Evolutionary conservation across 148 eudicot genomes (phyloP), one percentile per base, ranked within the genome.

Genomic region (Fagopyrum homotropicum): DNA sequence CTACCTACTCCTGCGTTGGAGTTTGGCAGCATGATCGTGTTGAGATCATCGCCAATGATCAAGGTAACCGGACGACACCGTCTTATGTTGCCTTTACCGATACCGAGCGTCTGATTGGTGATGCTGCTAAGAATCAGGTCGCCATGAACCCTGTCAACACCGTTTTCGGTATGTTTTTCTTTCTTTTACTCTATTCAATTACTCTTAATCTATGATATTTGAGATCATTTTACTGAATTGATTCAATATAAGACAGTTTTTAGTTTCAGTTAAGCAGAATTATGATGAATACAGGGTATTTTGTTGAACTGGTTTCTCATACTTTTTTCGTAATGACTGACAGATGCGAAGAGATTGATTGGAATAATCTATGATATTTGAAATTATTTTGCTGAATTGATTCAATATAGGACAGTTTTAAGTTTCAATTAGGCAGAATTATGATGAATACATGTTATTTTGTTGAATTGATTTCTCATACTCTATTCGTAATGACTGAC

Each of bases 61-160:
- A 73, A 51, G 75, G 75, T 29, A 73, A 73, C 75, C 26, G 75
- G 54, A 73, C 75, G 26, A 73, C 75, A 35, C 75, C 75, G 6
- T 73, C 75, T 4, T 73, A 73, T 35, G 75, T 73, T 17, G 75
- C 59, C 10, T 73, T 73, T 47, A 73, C 75, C n/a, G 75, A 73
- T 30, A 73, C 75, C 61, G 75, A 73, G 35, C 56, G 75, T 10
- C 16, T 69, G 49, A 69, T 69, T 9, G 73, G 73, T 5, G 73
- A 69, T 69, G 73, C 73, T 17, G 75, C 59, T 45, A 73, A 73
- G 61, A 73, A 73, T 52, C 75, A 73, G 75, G 75, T 73, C 59
- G 75, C 75, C 59, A 73, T 73, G 75, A 73, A 73, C 61, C 75
- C 75, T 73, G 30, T 4, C 75, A 73, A 73, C 17, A 73, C 75